Base-by-base conservation (phyloP, 169 alveolate species). In the Prorocentrum cordatum region DNA sequence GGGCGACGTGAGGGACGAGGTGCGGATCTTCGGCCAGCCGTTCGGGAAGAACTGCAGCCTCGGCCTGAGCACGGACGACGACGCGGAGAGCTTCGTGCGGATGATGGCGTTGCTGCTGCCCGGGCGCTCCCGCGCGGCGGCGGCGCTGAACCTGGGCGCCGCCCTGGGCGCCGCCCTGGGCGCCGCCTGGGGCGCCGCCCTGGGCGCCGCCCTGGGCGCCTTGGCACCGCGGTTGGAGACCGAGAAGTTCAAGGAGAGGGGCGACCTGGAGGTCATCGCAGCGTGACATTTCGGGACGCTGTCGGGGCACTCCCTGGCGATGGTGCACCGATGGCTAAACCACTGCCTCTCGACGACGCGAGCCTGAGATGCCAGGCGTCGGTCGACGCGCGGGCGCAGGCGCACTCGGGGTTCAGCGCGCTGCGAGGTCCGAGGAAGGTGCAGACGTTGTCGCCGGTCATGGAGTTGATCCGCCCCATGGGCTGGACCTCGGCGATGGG, bases 241-340 rank as follows among this genome's bases (percentile, higher is more conserved):
- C 4, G 32, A 9, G 0, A 14, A n/a, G 2, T 26, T 47, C 16
- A 58, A 14, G 4, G 14, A 31, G 5, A 7, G 31, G 29, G 75
- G 79, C 3, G 87, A 75, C 0, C 33, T 79, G 38, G 2, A 61
- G 54, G 89, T 77, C 2, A 61, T 61, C n/a, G 89, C 89, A 0
- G 32, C 79, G 2, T 24, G 39, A 26, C 50, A 12, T 26, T 0
- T 29, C 18, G 6, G n/a, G 18, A 33, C 20, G 59, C 18, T 18
- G 0, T 4, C 35, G 35, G 35, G 24, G 35, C n/a, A 2, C 20
- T 20, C 64, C 12, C 64, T 39, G 1, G 16, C 1, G 29, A 59
- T 24, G 59, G 71, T 27, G 29, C 71, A 36, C 50, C 38, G 35
- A 0, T 4, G 73, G 1, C 77, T 79, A 24, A 39, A 64, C 0